Percentiles rank a stretch among this genome's conserved stretches.
These are phyloP conservation scores for Kingdonia uniflora DNA, from an alignment of 164 flowering plant species.

Conservation along the genomic window DNA sequence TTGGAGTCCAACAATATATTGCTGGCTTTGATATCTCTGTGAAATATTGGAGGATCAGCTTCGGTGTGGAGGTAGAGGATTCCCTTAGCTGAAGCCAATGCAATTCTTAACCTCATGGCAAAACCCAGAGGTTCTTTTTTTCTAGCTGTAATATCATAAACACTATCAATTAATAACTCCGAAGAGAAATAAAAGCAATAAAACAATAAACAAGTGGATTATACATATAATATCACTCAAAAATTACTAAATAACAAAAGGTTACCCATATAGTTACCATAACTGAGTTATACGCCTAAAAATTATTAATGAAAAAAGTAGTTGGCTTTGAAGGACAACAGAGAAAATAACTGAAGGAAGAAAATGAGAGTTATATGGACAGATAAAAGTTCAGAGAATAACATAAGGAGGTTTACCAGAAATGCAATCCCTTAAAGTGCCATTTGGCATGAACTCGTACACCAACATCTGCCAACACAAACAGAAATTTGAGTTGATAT, in stretches of 20 bases:
- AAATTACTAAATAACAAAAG: too few species aligned
- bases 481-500: not conserved
- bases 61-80: conserved; percentile 84
- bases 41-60: conserved; percentile 91
- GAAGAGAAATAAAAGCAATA: not conserved
- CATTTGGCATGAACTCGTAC: conserved; percentile 65
- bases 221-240: too few species aligned
- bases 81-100: conserved; percentile 74
- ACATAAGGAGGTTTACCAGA: conserved; percentile 11
- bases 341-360: too few species aligned
- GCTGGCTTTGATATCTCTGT: conserved; percentile 85
- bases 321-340: too few species aligned
- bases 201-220: not conserved
- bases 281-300: too few species aligned
- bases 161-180: not conserved
- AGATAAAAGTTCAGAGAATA: too few species aligned
- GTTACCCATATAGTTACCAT: too few species aligned
- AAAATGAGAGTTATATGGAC: too few species aligned
- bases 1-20: conserved; percentile 73
- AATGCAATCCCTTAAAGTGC: conserved; percentile 33
- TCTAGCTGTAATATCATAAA: conserved; percentile 29
- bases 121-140: conserved; percentile 40
- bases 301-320: too few species aligned
- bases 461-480: conserved; percentile 48
- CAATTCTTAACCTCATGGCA: conserved; percentile 50